Conservation (phyloP, 2,329 filamentous ascomycete species). For the Ophiostoma perfectum region DNA sequence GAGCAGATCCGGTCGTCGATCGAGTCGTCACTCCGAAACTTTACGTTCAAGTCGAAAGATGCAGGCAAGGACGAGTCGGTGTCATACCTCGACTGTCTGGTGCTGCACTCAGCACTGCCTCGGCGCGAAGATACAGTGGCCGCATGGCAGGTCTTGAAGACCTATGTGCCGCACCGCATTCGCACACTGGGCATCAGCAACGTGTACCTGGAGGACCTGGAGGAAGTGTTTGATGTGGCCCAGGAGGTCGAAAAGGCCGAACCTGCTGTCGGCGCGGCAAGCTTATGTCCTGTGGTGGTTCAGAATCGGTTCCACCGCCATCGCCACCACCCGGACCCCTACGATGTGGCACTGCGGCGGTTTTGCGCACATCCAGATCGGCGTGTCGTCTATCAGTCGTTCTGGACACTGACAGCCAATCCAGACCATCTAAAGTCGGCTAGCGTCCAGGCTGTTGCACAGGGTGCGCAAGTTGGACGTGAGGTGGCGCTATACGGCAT, state of each 20-base stretch:
- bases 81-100: conserved; percentile 62
- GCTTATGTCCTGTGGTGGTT: conserved; percentile 52
- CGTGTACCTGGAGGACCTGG: conserved; percentile 53
- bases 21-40: conserved; percentile 58
- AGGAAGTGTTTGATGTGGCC: conserved; percentile 41
- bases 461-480: conserved; percentile 33
- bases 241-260: conserved; percentile 9
- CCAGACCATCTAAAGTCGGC: conserved; percentile 34
- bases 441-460: conserved; percentile 45
- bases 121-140: conserved; percentile 47
- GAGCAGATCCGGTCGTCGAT: conserved; percentile 65
- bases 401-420: conserved; percentile 51
- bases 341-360: conserved; percentile 55
- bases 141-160: conserved; percentile 62
- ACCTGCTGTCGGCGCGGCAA: neutral
- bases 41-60: conserved; percentile 35
- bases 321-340: conserved; percentile 41
- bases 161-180: conserved; percentile 60
- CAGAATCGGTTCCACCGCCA: conserved; percentile 67
- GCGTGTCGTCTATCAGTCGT: conserved; percentile 46
- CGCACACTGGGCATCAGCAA: conserved; percentile 72
- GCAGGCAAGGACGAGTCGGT: neutral
- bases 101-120: conserved; percentile 61
- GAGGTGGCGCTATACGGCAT: conserved; percentile 45
- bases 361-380: conserved; percentile 37